Percentiles rank a stretch among this genome's conserved stretches.
phyloP scores from a whole-genome alignment of 2,329 filamentous ascomycete species.

The Xylaria sp. region DNA sequence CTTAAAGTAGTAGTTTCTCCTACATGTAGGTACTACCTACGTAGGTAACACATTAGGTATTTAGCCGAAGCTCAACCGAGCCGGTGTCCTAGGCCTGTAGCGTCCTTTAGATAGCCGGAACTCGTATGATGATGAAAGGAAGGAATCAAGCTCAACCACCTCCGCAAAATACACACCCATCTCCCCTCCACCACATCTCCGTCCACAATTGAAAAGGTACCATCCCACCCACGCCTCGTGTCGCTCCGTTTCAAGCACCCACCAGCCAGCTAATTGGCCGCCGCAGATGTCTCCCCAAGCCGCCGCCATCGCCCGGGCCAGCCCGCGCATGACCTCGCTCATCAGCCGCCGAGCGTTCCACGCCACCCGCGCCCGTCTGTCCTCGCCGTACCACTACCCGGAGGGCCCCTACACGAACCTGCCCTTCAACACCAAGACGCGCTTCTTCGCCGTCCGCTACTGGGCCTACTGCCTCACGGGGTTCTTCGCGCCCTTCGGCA shows the following conservation, averaged over 20 bases:
- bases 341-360: conserved; percentile 94
- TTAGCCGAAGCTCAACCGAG: conserved; percentile 38
- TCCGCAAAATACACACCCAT: conserved; percentile 13
- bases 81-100: background rate
- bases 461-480: conserved; percentile 73
- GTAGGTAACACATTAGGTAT: background rate
- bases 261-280: conserved; percentile 55
- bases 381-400: conserved; percentile 96
- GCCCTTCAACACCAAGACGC: conserved; percentile 94
- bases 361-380: conserved; percentile 84
- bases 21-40: background rate
- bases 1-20: too few species aligned
- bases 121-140: conserved; percentile 42
- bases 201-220: conserved; percentile 38
- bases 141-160: conserved; percentile 29
- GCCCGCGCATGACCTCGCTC: conserved; percentile 69
- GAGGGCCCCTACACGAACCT: conserved; percentile 95
- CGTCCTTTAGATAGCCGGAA: background rate
- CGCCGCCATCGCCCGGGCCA: conserved; percentile 69
- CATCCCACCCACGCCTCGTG: background rate
- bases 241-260: background rate
- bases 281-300: conserved; percentile 80
- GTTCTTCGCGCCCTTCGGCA: conserved; percentile 71
- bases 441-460: conserved; percentile 84
- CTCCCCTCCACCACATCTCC: conserved; percentile 27